phyloP scores from a whole-genome alignment of 768 basidiomycete species.

The Leccinum subtestaceum region DNA sequence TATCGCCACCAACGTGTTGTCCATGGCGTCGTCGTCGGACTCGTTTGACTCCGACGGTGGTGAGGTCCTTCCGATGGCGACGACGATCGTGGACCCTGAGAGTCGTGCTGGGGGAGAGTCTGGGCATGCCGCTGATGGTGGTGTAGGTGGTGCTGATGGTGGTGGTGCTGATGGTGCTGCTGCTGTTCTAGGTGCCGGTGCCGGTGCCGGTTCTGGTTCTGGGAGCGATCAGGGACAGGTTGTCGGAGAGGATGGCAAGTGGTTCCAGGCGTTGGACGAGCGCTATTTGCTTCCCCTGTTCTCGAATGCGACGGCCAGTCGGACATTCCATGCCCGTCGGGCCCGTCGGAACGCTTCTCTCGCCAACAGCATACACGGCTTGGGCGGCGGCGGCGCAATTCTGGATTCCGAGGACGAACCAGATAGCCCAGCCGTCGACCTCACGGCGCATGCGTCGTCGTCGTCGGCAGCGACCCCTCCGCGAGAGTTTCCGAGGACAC shows the following conservation, averaged over 20 bases:
- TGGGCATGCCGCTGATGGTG: neutral
- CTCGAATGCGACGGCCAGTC: constrained; percentile 86
- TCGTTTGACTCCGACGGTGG: constrained; percentile 73
- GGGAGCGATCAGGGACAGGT: constrained; percentile 4
- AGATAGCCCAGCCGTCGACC: constrained; percentile 44
- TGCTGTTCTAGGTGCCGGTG: neutral
- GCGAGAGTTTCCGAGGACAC: constrained; percentile 22
- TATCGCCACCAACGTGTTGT: constrained; percentile 44
- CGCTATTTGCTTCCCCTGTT: constrained; percentile 90
- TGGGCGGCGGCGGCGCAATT: constrained; percentile 11
- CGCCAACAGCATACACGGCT: constrained; percentile 13
- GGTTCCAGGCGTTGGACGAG: constrained; percentile 96
- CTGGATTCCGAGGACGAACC: constrained; percentile 40
- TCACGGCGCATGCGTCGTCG: constrained; percentile 28
- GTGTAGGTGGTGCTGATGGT: neutral
- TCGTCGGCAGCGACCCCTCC: constrained; percentile 4
- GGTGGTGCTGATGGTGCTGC: neutral
- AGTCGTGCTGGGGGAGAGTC: constrained; percentile 4
- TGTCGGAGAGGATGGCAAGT: constrained; percentile 73
- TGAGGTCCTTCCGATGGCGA: constrained; percentile 77
- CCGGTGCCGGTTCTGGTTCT: no score
- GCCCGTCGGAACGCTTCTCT: constrained; percentile 49
- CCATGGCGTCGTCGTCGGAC: constrained; percentile 72
- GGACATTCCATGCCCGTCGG: constrained; percentile 79
- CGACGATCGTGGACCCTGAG: constrained; percentile 38